Evolutionary conservation across 768 basidiomycete genomes (phyloP).

Genomic region (Omphalotus guepiniiformis): DNA sequence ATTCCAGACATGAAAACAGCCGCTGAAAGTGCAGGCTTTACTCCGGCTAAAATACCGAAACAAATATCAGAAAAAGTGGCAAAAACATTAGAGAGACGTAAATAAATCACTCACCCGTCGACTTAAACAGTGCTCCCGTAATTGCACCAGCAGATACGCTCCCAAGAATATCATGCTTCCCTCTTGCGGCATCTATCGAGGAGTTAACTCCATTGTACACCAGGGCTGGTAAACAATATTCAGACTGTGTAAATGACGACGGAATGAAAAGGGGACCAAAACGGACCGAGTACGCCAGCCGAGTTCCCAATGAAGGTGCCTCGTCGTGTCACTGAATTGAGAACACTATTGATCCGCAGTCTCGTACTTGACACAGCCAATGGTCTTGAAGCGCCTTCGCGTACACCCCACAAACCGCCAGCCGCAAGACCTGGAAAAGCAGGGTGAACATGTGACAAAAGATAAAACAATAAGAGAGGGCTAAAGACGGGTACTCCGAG

Average conservation of each 20-base stretch:
- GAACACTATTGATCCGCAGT: conserved; percentile 92
- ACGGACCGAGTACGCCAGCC: conserved; percentile 93
- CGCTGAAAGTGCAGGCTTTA: conserved; percentile 84
- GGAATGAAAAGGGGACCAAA: conserved; percentile 23
- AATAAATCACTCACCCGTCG: conserved; percentile 69
- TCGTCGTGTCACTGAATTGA: conserved; percentile 95
- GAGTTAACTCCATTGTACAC: conserved; percentile 97
- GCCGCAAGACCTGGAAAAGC: conserved; percentile 81
- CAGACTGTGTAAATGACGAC: conserved; percentile 34
- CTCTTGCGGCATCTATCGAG: conserved; percentile 81
- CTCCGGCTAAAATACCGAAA: conserved; percentile 70
- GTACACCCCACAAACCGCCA: conserved; percentile 94
- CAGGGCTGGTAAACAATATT: conserved; percentile 62
- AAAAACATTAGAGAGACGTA: conserved; percentile 22
- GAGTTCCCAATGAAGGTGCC: conserved; percentile 99
- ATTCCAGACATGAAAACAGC: conserved; percentile 85
- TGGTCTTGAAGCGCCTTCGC: conserved; percentile 87
- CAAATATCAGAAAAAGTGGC: conserved; percentile 35
- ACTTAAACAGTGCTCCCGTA: conserved; percentile 90
- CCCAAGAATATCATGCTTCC: conserved; percentile 87
- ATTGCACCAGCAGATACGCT: conserved; percentile 90
- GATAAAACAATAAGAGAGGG: conserved; percentile 72
- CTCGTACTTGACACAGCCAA: conserved; percentile 82
- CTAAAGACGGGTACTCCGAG: conserved; percentile 51
- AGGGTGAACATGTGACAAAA: conserved; percentile 72